Percentiles rank a stretch among this genome's conserved stretches.
Evolutionary conservation across 371 early-diverging fungal genomes (phyloP).

Genomic region (Globomyces sp.): DNA sequence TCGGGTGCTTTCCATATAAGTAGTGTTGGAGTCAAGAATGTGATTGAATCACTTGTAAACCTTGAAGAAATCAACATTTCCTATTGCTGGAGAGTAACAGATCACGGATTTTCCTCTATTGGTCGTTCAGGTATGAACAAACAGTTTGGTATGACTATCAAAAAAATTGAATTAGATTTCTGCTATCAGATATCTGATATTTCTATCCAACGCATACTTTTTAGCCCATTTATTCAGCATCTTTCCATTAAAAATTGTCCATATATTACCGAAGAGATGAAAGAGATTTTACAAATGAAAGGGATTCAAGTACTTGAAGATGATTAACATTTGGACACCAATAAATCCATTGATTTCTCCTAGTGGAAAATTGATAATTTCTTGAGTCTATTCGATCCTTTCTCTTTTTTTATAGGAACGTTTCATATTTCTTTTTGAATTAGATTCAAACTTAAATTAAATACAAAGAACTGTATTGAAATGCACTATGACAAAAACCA

Average conservation of each 20-base stretch:
- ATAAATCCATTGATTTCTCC: no score
- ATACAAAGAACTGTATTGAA: background rate
- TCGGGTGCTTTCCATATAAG: background rate
- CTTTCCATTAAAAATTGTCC: no score
- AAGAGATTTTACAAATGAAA: no score
- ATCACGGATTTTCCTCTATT: background rate
- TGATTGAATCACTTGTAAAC: slow-evolving; percentile 1
- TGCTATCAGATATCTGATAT: slow-evolving; percentile 7
- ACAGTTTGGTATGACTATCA: background rate
- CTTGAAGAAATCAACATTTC: background rate
- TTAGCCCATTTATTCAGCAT: no score
- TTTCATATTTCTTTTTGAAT: no score
- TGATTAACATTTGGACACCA: no score
- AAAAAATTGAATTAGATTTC: background rate
- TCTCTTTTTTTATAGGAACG: no score
- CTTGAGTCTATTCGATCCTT: no score
- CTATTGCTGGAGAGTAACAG: slow-evolving; percentile 10
- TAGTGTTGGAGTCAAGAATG: background rate
- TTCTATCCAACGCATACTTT: background rate
- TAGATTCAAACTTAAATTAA: no score
- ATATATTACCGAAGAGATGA: no score
- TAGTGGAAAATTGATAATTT: no score
- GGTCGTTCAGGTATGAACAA: background rate
- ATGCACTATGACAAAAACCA: slow-evolving; percentile 7
- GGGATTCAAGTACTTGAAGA: no score